Base-by-base conservation (phyloP, 2,329 filamentous ascomycete species). In the Metarhizium anisopliae region DNA sequence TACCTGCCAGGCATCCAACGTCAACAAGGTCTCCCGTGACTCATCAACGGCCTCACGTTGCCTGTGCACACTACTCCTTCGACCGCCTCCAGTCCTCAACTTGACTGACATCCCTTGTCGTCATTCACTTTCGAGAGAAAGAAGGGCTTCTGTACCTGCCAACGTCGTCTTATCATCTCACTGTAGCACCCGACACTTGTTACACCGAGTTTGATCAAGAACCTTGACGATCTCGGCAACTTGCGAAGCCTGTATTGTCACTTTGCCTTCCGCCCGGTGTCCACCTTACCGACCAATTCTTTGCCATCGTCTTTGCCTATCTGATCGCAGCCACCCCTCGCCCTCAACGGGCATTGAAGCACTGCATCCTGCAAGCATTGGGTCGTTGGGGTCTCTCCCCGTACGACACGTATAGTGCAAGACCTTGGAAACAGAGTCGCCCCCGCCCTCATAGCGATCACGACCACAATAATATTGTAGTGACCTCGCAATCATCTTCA, bases 121-220 rank as follows among this genome's bases (percentile, higher is more conserved):
- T 52, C 55, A 56, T 57, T 61, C 54, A 55, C 42, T 29, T 56
- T 60, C 65, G 64, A 69, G 66, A 70, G 68, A 66, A 69, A 69
- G 66, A 68, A 68, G 66, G 60, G 54, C 40, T 57, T 59, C 58
- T 49, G 25, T 25, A 29, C 47, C 30, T 53, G 38, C 51, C 18
- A 52, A 38, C 43, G 30, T 36, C 8, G 38, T 43, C 16, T 42
- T 30, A 7, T 42, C 45, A 40, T 47, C 32, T 32, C 18, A 10
- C 51, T 4, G 43, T 18, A 36, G 32, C 25, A 38, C 47, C 13
- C 49, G 35, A 40, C 13, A 45, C 45, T 29, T 49, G 45, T 30
- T 16, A 30, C 45, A 45, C 14, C n/a, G 18, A 29, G 25, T 16
- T 30, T 20, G 45, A 13, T 49, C 45, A 16, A 29, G 7, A n/a